These are phyloP conservation scores for Paecilomyces niveus DNA, from an alignment of 2,329 filamentous ascomycete genomes.

Conservation along the genomic window DNA sequence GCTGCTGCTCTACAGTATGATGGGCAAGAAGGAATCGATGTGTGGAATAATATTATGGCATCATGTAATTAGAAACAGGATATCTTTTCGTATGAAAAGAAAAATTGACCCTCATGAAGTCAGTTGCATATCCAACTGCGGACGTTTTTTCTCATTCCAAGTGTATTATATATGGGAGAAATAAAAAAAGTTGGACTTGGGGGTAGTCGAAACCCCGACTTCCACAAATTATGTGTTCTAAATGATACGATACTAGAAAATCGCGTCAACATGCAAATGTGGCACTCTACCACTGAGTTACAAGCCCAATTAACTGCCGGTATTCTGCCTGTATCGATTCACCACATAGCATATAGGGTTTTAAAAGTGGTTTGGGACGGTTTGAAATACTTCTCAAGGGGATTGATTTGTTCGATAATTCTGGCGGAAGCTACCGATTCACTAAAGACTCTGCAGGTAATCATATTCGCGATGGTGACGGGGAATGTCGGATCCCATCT, in stretches of 20 bases:
- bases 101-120: too few species aligned
- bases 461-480: too few species aligned
- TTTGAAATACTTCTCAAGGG: not conserved
- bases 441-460: not conserved
- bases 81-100: too few species aligned
- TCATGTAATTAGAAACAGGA: too few species aligned
- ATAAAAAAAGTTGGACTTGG: not conserved
- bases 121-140: too few species aligned
- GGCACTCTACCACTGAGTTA: not conserved
- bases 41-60: too few species aligned
- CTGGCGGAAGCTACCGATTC: too few species aligned
- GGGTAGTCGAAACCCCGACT: not conserved
- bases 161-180: not conserved
- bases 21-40: too few species aligned
- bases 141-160: too few species aligned
- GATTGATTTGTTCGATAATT: not conserved
- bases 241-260: not conserved
- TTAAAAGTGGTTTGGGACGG: not conserved
- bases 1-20: too few species aligned
- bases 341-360: not conserved
- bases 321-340: not conserved
- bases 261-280: not conserved
- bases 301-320: not conserved
- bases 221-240: not conserved
- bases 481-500: too few species aligned